Evolutionary conservation across 139 green algal genomes (phyloP).

Genomic region (Chlamydomonas sp.): DNA sequence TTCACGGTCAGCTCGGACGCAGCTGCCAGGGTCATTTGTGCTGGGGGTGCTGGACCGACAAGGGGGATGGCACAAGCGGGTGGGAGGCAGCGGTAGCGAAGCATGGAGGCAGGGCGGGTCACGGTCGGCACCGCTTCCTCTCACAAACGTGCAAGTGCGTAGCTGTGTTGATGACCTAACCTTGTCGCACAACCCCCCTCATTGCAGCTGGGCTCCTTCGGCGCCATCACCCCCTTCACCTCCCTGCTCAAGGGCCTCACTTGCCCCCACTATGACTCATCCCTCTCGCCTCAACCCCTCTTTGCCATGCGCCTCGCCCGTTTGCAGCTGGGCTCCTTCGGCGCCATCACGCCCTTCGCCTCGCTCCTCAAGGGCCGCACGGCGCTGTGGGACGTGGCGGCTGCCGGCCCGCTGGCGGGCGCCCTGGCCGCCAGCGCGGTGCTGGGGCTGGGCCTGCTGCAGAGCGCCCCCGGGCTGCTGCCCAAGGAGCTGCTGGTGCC

Average conservation of each 20-base stretch:
- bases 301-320: conserved; percentile 62
- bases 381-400: conserved; percentile 88
- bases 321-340: conserved; percentile 86
- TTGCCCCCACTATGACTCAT: not conserved
- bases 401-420: conserved; percentile 72
- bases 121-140: too few species aligned
- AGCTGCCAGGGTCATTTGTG: too few species aligned
- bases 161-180: not conserved
- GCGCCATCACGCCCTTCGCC: conserved; percentile 88
- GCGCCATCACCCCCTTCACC: conserved; percentile 88
- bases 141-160: not conserved
- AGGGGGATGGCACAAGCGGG: too few species aligned
- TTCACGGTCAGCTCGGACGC: too few species aligned
- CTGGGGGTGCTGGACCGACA: too few species aligned
- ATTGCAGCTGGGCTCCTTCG: conserved; percentile 86
- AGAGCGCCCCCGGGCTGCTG: conserved; percentile 21
- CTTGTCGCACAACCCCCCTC: conserved; percentile 61
- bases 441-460: conserved; percentile 64
- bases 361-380: conserved; percentile 68
- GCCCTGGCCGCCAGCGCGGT: conserved; percentile 59
- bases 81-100: too few species aligned
- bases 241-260: conserved; percentile 6
- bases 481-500: conserved; percentile 77
- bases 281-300: not conserved
- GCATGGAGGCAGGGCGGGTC: too few species aligned